Percentiles rank a stretch among this genome's conserved stretches.
Evolutionary conservation across 805 yeast genomes (phyloP).

Genomic region (Candida cerambycidarum): DNA sequence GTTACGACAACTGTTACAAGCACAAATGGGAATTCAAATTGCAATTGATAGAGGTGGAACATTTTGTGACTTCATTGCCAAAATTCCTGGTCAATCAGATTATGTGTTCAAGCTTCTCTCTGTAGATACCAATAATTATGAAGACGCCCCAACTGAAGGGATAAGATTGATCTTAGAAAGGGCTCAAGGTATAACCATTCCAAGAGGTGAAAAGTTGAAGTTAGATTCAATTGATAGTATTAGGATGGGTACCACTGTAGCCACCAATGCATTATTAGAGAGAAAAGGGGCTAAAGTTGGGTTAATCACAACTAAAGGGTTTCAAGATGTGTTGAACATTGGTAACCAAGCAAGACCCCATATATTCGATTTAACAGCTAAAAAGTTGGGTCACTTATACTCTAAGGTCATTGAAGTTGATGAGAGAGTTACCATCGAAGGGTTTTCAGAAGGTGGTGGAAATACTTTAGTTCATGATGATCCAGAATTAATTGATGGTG

Average conservation of each 20-base stretch:
- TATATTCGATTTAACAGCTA: slow-evolving; percentile 79
- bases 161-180: slow-evolving; percentile 73
- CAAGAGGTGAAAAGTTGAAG: slow-evolving; percentile 47
- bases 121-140: slow-evolving; percentile 84
- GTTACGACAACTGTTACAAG: too few relatives aligned
- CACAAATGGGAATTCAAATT: slow-evolving; percentile 19
- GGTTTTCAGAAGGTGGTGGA: slow-evolving; percentile 72
- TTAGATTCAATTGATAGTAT: slow-evolving; percentile 63
- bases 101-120: slow-evolving; percentile 76
- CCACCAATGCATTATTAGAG: slow-evolving; percentile 91
- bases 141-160: slow-evolving; percentile 92
- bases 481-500: slow-evolving; percentile 34
- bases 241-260: slow-evolving; percentile 93
- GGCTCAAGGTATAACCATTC: slow-evolving; percentile 52
- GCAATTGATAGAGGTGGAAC: slow-evolving; percentile 73
- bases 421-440: slow-evolving; percentile 80
- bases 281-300: slow-evolving; percentile 91
- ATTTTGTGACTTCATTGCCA: slow-evolving; percentile 71
- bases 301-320: slow-evolving; percentile 83
- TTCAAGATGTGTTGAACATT: slow-evolving; percentile 74
- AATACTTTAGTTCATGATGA: slow-evolving; percentile 23
- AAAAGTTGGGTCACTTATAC: slow-evolving; percentile 70
- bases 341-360: slow-evolving; percentile 93
- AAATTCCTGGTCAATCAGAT: slow-evolving; percentile 52
- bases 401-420: slow-evolving; percentile 79